Evolutionary conservation across 1,139 yeast genomes (phyloP).

Genomic region (Candida neerlandica): DNA sequence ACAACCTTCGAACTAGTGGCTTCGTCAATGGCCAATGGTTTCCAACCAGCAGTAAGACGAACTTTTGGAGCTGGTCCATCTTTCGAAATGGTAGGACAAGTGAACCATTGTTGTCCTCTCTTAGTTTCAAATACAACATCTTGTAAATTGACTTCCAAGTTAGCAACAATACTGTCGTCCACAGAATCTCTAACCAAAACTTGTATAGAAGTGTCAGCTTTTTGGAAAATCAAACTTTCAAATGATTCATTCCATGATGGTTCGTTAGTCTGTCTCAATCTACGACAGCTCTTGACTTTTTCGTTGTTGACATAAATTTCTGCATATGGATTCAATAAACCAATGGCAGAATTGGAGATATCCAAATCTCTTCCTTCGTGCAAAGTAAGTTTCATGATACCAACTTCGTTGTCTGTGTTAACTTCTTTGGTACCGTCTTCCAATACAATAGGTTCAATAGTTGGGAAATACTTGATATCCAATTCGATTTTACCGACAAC

Average conservation of each 20-base stretch:
- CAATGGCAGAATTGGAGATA: slow-evolving; percentile 61
- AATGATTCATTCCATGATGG: slow-evolving; percentile 70
- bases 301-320: slow-evolving; percentile 62
- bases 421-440: slow-evolving; percentile 55
- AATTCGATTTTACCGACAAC: slow-evolving; percentile 61
- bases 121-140: slow-evolving; percentile 56
- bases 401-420: slow-evolving; percentile 61
- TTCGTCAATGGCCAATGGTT: slow-evolving; percentile 65
- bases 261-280: slow-evolving; percentile 64
- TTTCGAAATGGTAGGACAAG: slow-evolving; percentile 39
- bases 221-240: slow-evolving; percentile 63
- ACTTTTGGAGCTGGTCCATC: slow-evolving; percentile 49
- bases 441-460: slow-evolving; percentile 46
- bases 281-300: slow-evolving; percentile 57
- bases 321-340: slow-evolving; percentile 71
- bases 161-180: slow-evolving; percentile 51
- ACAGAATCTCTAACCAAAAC: slow-evolving; percentile 60
- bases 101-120: slow-evolving; percentile 54
- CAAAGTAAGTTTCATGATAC: slow-evolving; percentile 69
- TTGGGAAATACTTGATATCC: slow-evolving; percentile 67
- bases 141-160: slow-evolving; percentile 55
- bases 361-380: slow-evolving; percentile 77
- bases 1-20: slow-evolving; percentile 44
- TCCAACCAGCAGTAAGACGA: slow-evolving; percentile 64
- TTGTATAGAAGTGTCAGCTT: slow-evolving; percentile 54